These are phyloP conservation scores for Pythium monospermum DNA, from an alignment of 352 stramenopile genomes.

Conservation along the genomic window DNA sequence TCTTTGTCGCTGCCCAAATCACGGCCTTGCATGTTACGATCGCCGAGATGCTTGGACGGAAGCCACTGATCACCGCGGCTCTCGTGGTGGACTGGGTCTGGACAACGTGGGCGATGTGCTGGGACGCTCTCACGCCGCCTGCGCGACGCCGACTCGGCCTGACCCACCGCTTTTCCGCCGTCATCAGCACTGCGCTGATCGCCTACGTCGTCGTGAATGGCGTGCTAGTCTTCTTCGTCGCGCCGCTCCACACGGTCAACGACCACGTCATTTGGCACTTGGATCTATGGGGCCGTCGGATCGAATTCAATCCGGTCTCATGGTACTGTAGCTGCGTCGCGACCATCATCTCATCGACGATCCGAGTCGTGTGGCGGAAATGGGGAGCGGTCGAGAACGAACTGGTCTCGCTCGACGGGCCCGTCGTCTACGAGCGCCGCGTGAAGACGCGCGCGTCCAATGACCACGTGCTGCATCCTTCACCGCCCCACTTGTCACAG, in stretches of 20 bases:
- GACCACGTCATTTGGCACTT: background rate
- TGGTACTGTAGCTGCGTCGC: conserved; percentile 1
- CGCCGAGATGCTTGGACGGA: background rate
- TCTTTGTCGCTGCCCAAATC: background rate
- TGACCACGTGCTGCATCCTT: too few relatives aligned
- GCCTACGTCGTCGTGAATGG: background rate
- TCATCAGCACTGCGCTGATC: background rate
- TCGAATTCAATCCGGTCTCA: background rate
- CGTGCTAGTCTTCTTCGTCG: background rate
- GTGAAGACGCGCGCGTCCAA: too few relatives aligned
- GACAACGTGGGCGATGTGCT: background rate
- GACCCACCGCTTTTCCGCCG: background rate
- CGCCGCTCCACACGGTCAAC: background rate
- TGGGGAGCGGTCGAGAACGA: background rate
- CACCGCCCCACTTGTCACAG: too few relatives aligned
- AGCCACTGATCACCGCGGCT: conserved; percentile 3
- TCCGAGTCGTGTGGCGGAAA: conserved; percentile 2
- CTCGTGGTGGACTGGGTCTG: background rate
- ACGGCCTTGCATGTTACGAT: background rate
- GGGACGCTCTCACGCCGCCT: conserved; percentile 3
- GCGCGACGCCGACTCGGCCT: background rate
- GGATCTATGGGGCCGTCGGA: background rate
- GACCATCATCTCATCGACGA: background rate
- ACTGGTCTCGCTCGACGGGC: background rate
- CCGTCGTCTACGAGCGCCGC: conserved; percentile 1